These are phyloP conservation scores for Teratosphaeria nubilosa DNA, from an alignment of 2,329 filamentous ascomycete genomes.

Conservation along the genomic window DNA sequence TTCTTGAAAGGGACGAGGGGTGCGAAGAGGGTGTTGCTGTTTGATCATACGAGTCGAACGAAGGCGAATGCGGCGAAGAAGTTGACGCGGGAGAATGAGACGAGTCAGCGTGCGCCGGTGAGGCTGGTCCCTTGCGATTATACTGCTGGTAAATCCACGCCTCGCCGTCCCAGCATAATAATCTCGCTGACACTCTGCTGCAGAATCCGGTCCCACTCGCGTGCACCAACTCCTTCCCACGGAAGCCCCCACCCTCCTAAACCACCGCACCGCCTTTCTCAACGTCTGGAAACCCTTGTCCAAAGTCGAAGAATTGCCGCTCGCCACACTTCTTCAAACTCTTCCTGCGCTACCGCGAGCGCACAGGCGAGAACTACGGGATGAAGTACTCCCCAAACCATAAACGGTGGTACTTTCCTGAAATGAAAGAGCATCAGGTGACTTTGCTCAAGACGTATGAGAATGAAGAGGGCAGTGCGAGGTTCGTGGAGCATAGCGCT, in stretches of 20 bases:
- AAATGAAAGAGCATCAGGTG: constrained; percentile 28
- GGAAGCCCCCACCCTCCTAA: constrained; percentile 34
- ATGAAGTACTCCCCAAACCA: constrained; percentile 26
- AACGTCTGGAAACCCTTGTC: constrained; percentile 43
- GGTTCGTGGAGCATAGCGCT: constrained; percentile 31
- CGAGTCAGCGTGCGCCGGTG: constrained; percentile 34
- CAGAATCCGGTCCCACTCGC: constrained; percentile 32
- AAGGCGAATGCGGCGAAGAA: constrained; percentile 23
- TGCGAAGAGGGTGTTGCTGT: constrained; percentile 37
- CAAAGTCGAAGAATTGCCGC: constrained; percentile 31
- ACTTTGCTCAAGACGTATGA: constrained; percentile 33
- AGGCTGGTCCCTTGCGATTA: constrained; percentile 45
- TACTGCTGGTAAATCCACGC: constrained; percentile 15
- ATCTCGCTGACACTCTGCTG: constrained; percentile 5
- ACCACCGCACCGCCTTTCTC: constrained; percentile 39
- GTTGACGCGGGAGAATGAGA: constrained; percentile 26
- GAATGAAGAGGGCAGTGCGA: constrained; percentile 22
- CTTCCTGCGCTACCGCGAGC: constrained; percentile 29
- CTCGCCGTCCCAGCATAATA: background rate
- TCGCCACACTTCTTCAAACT: constrained; percentile 37
- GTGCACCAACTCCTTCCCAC: constrained; percentile 36
- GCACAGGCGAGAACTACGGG: constrained; percentile 33
- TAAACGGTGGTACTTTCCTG: constrained; percentile 33
- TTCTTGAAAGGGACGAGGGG: constrained; percentile 37
- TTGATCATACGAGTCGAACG: constrained; percentile 42